Evolutionary conservation across 306 rosid species (phyloP), one percentile per base, ranked within the genome.

Genomic region (Cucumis sativus): DNA sequence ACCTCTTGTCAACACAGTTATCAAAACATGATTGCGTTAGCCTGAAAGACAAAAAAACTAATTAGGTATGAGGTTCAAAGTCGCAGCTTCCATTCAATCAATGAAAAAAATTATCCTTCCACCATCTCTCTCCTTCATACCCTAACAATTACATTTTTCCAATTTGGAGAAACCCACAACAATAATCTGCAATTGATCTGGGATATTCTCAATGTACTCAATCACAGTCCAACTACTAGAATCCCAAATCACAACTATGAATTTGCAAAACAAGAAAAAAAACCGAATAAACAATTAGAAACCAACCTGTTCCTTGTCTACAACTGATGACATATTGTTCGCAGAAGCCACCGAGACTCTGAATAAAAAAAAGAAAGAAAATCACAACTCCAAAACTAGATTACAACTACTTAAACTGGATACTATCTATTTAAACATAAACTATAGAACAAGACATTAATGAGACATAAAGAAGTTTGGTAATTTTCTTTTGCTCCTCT

Each of bases 1-100:
- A 95, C 99, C 86, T 95, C 72, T 90, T 95, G 72, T 95, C 99
- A 37, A 95, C 90, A 58, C 99, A 92, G 80, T 95, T 95, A 30
- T 87, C 91, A 83, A 92, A 95, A 79, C 98, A 95, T 21, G 97
- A 86, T 70, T 96, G 89, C 17, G 98, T 92, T n/a, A n/a, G n/a
- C n/a, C n/a, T n/a, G n/a, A n/a, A 79, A 92, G 91, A 96, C 99
- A 80, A 16, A 16, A 7, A 52, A 7, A 33, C 2, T 1, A 28
- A 2, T 28, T 1, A 54, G 62, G 49, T 35, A 75, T 17, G 16
- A 30, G 37, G 56, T 43, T 33, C 56, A 68, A 6, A 62, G 14
- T 21, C 56, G 72, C 4, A 51, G 16, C 13, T 39, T 65, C n/a
- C 4, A 18, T 6, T 25, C 66, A 65, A 65, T 37, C 37, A 65